Base-by-base conservation (phyloP, 208 protist genomes). In the Leptomonas pyrrhocoris region DNA sequence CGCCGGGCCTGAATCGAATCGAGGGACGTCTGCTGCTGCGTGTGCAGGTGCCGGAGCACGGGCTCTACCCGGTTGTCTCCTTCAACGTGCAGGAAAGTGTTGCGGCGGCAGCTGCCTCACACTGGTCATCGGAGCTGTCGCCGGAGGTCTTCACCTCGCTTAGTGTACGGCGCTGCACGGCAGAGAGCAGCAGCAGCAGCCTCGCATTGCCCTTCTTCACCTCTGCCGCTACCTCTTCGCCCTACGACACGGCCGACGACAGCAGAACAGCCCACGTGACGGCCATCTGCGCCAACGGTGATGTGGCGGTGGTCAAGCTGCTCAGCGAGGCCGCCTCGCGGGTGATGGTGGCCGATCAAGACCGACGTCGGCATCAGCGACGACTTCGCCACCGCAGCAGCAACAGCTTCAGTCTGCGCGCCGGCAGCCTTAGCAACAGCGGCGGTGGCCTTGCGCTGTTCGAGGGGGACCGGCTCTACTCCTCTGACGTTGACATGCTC, bases 11-110 rank as follows among this genome's bases (percentile, higher is more conserved):
- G 13, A 84, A 88, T 64, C 76, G 66, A 5, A 73, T 84, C 13
- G 79, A 85, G 42, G 90, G 90, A 9, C 79, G 73, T 19, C 68
- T 95, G 31, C 70, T 95, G 25, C 73, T 76, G 48, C 79, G 80
- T 31, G 49, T 94, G 50, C 73, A 62, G 40, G 83, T 88, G 27
- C 73, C 83, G 2, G 36, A 54, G 45, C 61, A 76, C 6, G 83
- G 80, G 28, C 48, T 74, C 13, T 90, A 89, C 66, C 85, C 90
- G 0, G 76, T 95, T 36, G 66, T 93, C 30, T 73, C 74, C 15
- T 42, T 94, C 16, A 60, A 23, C 30, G 25, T 74, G n/a, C 42
- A 59, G 16, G 68, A 75, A 50, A 48, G 54, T n/a, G 21, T 21
- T 48, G 25, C 3, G 13, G 19, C 18, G 23, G 43, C 38, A n/a